Evolutionary conservation across 805 yeast species (phyloP), one percentile per base, ranked within the genome.

Genomic region (Cyberlindnera japonica): DNA sequence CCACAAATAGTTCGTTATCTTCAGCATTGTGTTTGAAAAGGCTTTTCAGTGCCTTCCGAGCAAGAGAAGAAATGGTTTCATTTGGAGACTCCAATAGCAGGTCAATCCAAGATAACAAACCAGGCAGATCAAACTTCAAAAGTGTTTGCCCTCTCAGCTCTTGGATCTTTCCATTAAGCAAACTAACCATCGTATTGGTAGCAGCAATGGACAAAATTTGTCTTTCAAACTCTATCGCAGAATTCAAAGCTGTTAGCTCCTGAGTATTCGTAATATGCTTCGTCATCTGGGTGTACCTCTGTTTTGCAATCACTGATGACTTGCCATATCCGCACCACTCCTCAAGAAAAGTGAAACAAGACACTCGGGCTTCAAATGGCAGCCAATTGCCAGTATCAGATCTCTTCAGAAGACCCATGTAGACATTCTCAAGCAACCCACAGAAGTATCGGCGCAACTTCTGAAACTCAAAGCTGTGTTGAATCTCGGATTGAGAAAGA

Each of bases 281-380:
- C 14, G 77, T 69, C 78, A 81, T 81, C 1, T 62, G 50, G 5
- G 65, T 58, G 48, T 88, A 88, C 33, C 96, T 68, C 30, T 82
- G 83, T 22, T 77, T 79, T 3, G 88, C 75, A 2, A 80, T 55
- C 1, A 68, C 56, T 8, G 77, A 71, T 18, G 79, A 68, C 38
- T 77, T 81, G 3, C 98, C 97, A 61, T 77, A 79, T 0, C 95
- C 95, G 59, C 96, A 89, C 99, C 99, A 93, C 58, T 87, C 95
- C 49, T 85, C 90, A 41, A 93, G 66, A 53, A 77, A 83, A 33
- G 80, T 77, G 64, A 88, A 90, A 46, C 95, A 84, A 3, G 86
- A 83, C 22, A 84, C 79, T 38, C 96, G 69, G 3, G 89, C 91
- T 49, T 82, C 88, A 59, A 90, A 89, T 2, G 95, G 91, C n/a